These are phyloP conservation scores for Zelonia costaricensis DNA, from an alignment of 208 protist species.

Conservation along the genomic window DNA sequence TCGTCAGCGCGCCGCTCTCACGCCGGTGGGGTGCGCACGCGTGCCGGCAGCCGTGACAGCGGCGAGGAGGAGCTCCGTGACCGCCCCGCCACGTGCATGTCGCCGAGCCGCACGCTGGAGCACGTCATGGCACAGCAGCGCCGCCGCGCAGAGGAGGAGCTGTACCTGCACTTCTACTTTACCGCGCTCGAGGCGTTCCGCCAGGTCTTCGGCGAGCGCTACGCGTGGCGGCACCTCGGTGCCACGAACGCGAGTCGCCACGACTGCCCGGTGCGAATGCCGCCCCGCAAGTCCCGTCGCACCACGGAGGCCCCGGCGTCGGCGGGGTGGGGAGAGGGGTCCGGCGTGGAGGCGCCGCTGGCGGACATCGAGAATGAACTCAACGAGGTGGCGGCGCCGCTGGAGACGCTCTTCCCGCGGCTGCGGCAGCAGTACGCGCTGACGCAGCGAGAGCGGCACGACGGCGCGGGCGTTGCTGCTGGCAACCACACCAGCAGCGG, in stretches of 20 bases:
- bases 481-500: background rate
- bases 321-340: background rate
- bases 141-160: constrained; percentile 39
- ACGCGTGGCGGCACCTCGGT: constrained; percentile 71
- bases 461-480: background rate
- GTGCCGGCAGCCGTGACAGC: too few species aligned
- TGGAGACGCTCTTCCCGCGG: constrained; percentile 51
- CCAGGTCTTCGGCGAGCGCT: constrained; percentile 76
- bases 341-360: background rate
- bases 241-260: constrained; percentile 69
- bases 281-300: too few species aligned
- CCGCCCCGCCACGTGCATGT: constrained; percentile 30
- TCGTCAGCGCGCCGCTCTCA: background rate
- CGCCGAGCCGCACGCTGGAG: constrained; percentile 63
- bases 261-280: too few species aligned
- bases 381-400: constrained; percentile 25
- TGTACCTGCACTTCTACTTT: constrained; percentile 51
- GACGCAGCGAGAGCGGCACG: constrained; percentile 1
- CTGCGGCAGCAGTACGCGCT: constrained; percentile 27
- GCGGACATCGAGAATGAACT: constrained; percentile 18
- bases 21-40: background rate
- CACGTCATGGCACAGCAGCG: constrained; percentile 35
- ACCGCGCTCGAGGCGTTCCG: constrained; percentile 59
- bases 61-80: constrained; percentile 1
- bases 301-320: background rate